These are phyloP conservation scores for Neophaeococcomyces aloes DNA, from an alignment of 2,329 filamentous ascomycete genomes.

Conservation along the genomic window DNA sequence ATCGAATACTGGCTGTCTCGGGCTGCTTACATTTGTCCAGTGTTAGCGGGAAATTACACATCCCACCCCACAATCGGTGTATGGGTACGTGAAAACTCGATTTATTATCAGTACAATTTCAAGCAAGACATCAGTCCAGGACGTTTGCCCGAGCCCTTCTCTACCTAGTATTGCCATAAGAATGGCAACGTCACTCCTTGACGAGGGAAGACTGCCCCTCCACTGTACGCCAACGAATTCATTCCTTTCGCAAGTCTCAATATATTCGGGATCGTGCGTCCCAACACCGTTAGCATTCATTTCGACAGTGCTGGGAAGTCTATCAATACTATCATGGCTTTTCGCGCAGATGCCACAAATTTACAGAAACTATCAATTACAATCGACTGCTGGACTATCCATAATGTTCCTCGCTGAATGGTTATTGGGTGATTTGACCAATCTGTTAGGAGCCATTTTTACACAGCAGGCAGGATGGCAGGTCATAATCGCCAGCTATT, in stretches of 20 bases:
- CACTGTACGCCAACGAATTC: slow-evolving; percentile 51
- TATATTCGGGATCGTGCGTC: slow-evolving; percentile 51
- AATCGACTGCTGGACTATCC: slow-evolving; percentile 55
- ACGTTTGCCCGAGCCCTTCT: background rate
- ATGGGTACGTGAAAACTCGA: too few relatives aligned
- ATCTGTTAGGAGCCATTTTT: slow-evolving; percentile 52
- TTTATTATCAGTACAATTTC: too few relatives aligned
- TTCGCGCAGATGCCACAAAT: slow-evolving; percentile 61
- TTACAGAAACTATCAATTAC: slow-evolving; percentile 54
- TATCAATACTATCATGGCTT: slow-evolving; percentile 57
- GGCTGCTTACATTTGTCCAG: too few relatives aligned
- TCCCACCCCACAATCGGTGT: too few relatives aligned
- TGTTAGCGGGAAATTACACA: too few relatives aligned
- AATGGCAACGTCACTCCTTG: slow-evolving; percentile 21
- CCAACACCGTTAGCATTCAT: slow-evolving; percentile 53
- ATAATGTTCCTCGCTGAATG: slow-evolving; percentile 57
- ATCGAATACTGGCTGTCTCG: too few relatives aligned
- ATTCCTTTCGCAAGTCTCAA: slow-evolving; percentile 48
- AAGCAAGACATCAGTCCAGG: too few relatives aligned
- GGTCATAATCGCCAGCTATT: slow-evolving; percentile 54
- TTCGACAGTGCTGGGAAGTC: slow-evolving; percentile 49
- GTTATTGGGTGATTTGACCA: slow-evolving; percentile 54
- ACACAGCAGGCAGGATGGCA: slow-evolving; percentile 58
- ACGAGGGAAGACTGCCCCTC: slow-evolving; percentile 37
- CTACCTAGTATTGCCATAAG: slow-evolving; percentile 24